Evolutionary conservation across 345 rosid genomes (phyloP), one percentile per base, ranked within the genome.

Genomic region (Eucalyptus decipiens): DNA sequence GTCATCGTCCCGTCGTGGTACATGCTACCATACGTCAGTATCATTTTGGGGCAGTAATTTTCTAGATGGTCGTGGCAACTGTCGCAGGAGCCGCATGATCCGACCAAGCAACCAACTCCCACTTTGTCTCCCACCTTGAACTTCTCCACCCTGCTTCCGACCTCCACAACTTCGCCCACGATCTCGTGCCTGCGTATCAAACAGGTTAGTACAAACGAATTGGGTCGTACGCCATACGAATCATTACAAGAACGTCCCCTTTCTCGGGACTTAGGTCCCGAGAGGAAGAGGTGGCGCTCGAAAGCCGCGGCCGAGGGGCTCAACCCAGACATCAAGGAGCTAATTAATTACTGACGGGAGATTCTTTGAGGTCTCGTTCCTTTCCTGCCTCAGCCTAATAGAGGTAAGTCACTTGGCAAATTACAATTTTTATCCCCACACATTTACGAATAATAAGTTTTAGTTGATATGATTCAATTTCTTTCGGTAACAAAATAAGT

Each of bases 81-180:
- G 45, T 93, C 92, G 88, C 97, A 95, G 12, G 94, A 87, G 86
- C 90, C 93, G 72, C 97, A 94, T 2, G 96, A 93, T 85, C 93
- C 94, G 17, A 94, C 93, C 85, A 93, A 88, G 92, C 96, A 93
- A 30, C 96, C 97, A 7, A 94, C 94, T 13, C 94, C 90, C 34
- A 86, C 90, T 62, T 32, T 94, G 86, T 95, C 96, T 85, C 96
- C 95, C 32, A 90, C 88, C 50, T 88, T 91, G 85, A 93, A 91
- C 30, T 93, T 95, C 21, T 87, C 86, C 19, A 93, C 97, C 86
- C 91, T 92, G 91, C 89, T 89, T 19, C 97, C 97, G 9, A 92
- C 91, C 87, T 93, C 96, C 86, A 88, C 93, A 90, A 95, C 97
- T 90, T 90, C 93, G 43, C 97, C 97, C 9, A 94, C 92, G 67